Conservation (phyloP, 169 alveolate genomes). For the Hammondia hammondi region DNA sequence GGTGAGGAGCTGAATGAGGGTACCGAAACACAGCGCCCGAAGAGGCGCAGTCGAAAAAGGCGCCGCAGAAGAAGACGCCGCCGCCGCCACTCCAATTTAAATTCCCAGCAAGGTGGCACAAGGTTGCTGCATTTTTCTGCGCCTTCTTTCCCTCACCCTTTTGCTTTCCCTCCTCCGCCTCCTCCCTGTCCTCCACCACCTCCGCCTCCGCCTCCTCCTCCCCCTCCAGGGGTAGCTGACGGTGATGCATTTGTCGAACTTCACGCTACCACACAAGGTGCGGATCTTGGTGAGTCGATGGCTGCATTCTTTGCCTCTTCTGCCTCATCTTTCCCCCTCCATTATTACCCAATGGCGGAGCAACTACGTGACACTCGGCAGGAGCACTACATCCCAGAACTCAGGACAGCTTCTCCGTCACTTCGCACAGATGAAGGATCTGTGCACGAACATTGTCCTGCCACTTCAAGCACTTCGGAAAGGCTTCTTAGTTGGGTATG, state of each 20-base stretch:
- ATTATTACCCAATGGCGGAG: not conserved
- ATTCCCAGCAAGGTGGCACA: not conserved
- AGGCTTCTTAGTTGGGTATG: not conserved
- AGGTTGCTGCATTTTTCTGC: not conserved
- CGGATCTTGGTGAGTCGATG: not conserved
- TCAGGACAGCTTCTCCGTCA: not conserved
- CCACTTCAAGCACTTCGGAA: not conserved
- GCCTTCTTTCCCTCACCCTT: not conserved
- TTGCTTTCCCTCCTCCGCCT: not conserved
- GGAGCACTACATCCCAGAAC: not conserved
- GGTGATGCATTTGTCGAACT: not conserved
- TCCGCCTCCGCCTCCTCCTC: slow-evolving; percentile 13
- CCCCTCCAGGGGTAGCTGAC: not conserved
- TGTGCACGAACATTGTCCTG: not conserved
- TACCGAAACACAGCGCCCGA: not conserved
- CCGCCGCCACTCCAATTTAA: not conserved
- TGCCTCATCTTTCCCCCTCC: not conserved
- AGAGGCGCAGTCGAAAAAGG: not conserved
- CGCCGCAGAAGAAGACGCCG: not conserved
- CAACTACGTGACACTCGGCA: not conserved
- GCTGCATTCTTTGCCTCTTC: not conserved
- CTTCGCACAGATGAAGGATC: not conserved
- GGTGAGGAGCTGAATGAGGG: not conserved
- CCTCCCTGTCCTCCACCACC: not conserved
- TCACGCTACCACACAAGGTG: not conserved